phyloP scores from a whole-genome alignment of 73 alveolate species.

The Tetrahymena thermophila region DNA sequence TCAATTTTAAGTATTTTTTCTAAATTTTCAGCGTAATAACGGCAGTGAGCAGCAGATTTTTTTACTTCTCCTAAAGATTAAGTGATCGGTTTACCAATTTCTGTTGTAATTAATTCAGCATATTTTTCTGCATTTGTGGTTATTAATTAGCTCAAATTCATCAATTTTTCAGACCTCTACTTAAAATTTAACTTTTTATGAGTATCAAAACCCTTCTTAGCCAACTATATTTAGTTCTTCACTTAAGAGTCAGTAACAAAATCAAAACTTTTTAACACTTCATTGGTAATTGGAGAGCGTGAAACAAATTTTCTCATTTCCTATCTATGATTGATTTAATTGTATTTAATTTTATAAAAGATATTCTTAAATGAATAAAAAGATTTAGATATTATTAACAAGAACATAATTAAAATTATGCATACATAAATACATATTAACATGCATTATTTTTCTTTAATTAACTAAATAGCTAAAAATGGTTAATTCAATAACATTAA shows the following conservation, averaged over 20 bases:
- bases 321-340: neutral
- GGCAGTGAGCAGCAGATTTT: conserved; percentile 47
- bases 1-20: conserved; percentile 22
- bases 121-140: conserved; percentile 19
- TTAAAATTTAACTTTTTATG: conserved; percentile 30
- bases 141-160: conserved; percentile 14
- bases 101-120: conserved; percentile 61
- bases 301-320: conserved; percentile 9
- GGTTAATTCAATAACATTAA: neutral
- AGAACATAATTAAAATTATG: neutral
- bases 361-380: neutral
- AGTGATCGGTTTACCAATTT: conserved; percentile 75
- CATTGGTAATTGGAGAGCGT: conserved; percentile 46
- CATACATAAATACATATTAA: too few species aligned
- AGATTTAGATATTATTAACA: too few species aligned
- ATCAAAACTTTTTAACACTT: conserved; percentile 3
- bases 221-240: neutral
- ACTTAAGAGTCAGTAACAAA: conserved; percentile 20
- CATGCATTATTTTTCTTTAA: too few species aligned
- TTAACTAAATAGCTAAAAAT: neutral
- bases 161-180: conserved; percentile 32
- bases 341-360: neutral
- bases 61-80: conserved; percentile 58
- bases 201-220: conserved; percentile 23
- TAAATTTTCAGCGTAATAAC: conserved; percentile 48